Percentiles rank a stretch among this genome's conserved stretches.
phyloP scores from a whole-genome alignment of 1,139 yeast genomes.

The Zygosaccharomyces pseudobailii region DNA sequence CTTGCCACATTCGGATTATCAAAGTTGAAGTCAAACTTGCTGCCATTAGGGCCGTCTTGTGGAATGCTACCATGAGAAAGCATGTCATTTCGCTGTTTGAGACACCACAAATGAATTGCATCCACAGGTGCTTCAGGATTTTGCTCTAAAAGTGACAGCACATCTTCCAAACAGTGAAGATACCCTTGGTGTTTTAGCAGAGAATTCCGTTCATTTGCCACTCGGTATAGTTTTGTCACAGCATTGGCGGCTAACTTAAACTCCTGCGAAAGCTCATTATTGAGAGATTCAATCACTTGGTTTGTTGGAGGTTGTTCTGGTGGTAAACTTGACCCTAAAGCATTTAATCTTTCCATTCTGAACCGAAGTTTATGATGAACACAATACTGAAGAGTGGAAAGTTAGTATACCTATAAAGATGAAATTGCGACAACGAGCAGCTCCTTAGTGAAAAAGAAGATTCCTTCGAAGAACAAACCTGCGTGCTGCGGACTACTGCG shows the following conservation, averaged over 20 bases:
- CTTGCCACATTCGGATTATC: slow-evolving; percentile 1
- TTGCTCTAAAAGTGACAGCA: slow-evolving; percentile 14
- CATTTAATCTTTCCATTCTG: slow-evolving; percentile 22
- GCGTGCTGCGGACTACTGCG: neutral
- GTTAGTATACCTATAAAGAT: neutral
- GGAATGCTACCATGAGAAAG: slow-evolving; percentile 5
- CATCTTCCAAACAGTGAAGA: slow-evolving; percentile 25
- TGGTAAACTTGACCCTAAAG: slow-evolving; percentile 25
- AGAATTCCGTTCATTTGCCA: slow-evolving; percentile 28
- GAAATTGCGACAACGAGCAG: neutral
- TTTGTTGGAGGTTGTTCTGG: slow-evolving; percentile 31
- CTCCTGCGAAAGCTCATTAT: slow-evolving; percentile 25
- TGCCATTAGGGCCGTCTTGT: neutral
- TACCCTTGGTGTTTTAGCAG: slow-evolving; percentile 27
- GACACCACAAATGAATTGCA: slow-evolving; percentile 22
- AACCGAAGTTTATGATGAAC: neutral
- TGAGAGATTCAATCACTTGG: slow-evolving; percentile 24
- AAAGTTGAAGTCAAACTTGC: slow-evolving; percentile 10
- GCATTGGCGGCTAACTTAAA: slow-evolving; percentile 32
- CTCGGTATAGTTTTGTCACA: slow-evolving; percentile 27
- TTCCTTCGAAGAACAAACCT: neutral
- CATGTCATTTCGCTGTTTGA: slow-evolving; percentile 17
- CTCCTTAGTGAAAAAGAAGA: neutral
- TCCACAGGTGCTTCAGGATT: slow-evolving; percentile 10
- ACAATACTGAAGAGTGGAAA: neutral